Base-by-base conservation (phyloP, 768 basidiomycete genomes). In the Tephrocybe rancida region DNA sequence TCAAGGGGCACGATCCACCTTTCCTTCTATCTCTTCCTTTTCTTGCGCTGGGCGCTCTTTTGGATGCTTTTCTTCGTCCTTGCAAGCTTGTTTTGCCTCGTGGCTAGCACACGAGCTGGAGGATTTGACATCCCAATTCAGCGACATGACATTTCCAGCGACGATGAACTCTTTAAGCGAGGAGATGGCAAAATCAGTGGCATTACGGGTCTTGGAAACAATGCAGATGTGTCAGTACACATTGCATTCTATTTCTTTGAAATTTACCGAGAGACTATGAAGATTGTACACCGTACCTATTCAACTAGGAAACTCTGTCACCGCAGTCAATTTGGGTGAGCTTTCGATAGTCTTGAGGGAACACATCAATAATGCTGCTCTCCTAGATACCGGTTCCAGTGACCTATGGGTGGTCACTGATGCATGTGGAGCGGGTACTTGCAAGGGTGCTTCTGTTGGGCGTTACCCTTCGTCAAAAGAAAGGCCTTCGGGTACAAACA, bases 321-420 rank as follows among this genome's bases (percentile, higher is more conserved):
- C 64, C 21, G 61, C 69, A 14, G 62, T 71, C 35, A 69, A 71
- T 48, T 56, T 71, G 22, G 71, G 70, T 73, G 8, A 22, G 64
- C 44, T 3, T 22, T 5, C 3, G 3, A 29, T 35, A 11, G 30
- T 13, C 10, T 29, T 19, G 19, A 7, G 21, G 10, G 27, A 14
- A n/a, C 19, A 32, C 21, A 22, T 44, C 26, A 32, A n/a, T 50
- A 38, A 56, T 21, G 11, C 45, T 10, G 19, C 9, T 24, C 2
- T 10, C 11, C 11, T 45, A 87, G 87, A 88, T 60, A 87, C 87
- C 2, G 87, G 87, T 19, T 88, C 87, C 3, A 82, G 84, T 30
- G 87, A 89, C 59, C 67, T 88, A 7, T 89, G 87, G 87, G 76
- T 86, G 4, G 67, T 84, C 21, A 82, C 85, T 0, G 73, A 80